Conservation (phyloP, 257 asterid species). For the Nicotiana noctiflora region DNA sequence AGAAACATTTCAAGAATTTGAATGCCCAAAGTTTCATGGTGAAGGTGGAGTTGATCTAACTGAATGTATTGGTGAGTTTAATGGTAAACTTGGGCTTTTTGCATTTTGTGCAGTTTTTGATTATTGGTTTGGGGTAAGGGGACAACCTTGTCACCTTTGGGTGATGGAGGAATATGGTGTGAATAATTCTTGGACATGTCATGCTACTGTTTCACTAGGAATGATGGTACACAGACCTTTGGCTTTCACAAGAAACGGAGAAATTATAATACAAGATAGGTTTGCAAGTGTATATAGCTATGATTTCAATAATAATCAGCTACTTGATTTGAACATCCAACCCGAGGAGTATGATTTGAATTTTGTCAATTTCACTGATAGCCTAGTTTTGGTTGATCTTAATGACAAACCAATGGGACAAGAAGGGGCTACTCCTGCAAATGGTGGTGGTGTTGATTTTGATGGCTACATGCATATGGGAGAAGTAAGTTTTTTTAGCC, state of each 20-base stretch:
- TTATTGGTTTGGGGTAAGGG: not conserved
- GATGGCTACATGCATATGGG: not conserved
- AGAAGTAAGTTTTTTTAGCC: not conserved
- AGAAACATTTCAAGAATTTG: not conserved
- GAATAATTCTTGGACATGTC: slow-evolving; percentile 7
- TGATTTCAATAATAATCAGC: not conserved
- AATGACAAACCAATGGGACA: not conserved
- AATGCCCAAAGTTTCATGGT: not conserved
- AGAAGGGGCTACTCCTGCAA: not conserved
- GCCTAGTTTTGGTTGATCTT: slow-evolving; percentile 2
- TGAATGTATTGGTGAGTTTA: not conserved
- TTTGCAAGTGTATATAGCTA: not conserved
- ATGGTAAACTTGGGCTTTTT: not conserved
- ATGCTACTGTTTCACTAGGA: not conserved
- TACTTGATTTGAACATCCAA: not conserved
- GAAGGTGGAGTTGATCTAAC: not conserved
- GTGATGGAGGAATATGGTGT: slow-evolving; percentile 19
- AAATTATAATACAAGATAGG: not conserved
- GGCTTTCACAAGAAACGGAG: slow-evolving; percentile 2
- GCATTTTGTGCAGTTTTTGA: not conserved
- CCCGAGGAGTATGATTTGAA: not conserved
- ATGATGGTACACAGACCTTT: not conserved
- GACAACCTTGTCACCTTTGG: slow-evolving; percentile 3
- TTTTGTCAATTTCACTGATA: not conserved
- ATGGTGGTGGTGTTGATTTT: not conserved